Base-by-base conservation (phyloP, 2,329 filamentous ascomycete genomes). In the Gliomastix tumulicola region DNA sequence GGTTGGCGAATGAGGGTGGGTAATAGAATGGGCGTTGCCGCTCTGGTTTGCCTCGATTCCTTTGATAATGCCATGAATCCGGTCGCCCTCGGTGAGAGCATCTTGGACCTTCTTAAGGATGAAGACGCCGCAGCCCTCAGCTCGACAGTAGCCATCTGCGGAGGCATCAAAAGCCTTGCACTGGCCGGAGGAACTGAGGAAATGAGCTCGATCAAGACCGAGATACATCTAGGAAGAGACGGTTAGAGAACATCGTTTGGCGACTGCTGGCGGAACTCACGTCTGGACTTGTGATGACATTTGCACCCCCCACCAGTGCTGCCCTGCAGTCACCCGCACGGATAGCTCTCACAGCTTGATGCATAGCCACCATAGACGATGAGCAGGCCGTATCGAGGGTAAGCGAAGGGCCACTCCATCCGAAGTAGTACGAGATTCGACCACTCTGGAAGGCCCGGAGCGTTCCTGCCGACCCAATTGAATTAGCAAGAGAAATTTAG, bases 121-220 rank as follows among this genome's bases (percentile, higher is more conserved):
- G 0, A 78, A 45, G 1, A 55, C 44, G 0, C 47, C 66, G 4
- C 61, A 47, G 0, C 65, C 73, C 34, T 79, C 74, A 1, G 62
- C 71, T 4, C 72, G 56, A 10, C 63, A 71, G 41, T 76, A 78
- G 0, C 74, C 74, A 40, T 71, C 61, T 2, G 63, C 69, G 3
- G 45, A 41, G 2, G 49, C 44, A 19, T 59, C 56, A 30, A 59
- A 63, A 1, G 59, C 44, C 38, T 55, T 56, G 34, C 51, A 59
- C 21, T 49, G 41, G 0, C 59, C 59, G 0, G 53, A 54, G 5
- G 46, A 42, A 36, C 50, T 56, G 2, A 56, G 43, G 15, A 60
- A 55, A 42, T 32, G 5, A 50, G 38, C 12, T n/a, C n/a, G n/a
- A n/a, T n/a, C n/a, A n/a, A n/a, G n/a, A n/a, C n/a, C n/a, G n/a